Evolutionary conservation across 2,329 filamentous ascomycete species (phyloP).

Genomic region (Bipolaris cookei): DNA sequence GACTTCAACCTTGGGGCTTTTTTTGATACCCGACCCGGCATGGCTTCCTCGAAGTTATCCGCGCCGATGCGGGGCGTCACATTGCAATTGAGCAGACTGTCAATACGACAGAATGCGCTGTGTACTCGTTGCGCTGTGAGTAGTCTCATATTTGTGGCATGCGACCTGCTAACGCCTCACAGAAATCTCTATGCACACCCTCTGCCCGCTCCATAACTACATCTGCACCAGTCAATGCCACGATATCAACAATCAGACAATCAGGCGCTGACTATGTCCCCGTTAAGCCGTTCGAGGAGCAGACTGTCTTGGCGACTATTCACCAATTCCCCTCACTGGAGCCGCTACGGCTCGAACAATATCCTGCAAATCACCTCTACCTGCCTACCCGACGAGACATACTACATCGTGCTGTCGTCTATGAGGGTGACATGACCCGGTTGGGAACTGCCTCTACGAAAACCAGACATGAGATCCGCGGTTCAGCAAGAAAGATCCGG

Average conservation of each 20-base stretch:
- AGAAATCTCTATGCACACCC: slow-evolving; percentile 36
- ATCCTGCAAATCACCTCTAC: slow-evolving; percentile 80
- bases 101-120: slow-evolving; percentile 38
- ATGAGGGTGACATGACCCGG: slow-evolving; percentile 87
- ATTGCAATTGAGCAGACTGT: slow-evolving; percentile 38
- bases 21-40: slow-evolving; percentile 37
- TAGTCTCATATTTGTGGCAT: slow-evolving; percentile 47
- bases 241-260: slow-evolving; percentile 52
- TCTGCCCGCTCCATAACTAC: slow-evolving; percentile 43
- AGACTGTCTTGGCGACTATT: slow-evolving; percentile 79
- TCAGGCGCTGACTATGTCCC: slow-evolving; percentile 49
- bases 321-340: slow-evolving; percentile 91
- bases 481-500: slow-evolving; percentile 79
- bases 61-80: slow-evolving; percentile 47
- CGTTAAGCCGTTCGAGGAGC: slow-evolving; percentile 37
- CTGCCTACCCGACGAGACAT: slow-evolving; percentile 89
- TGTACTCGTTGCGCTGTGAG: slow-evolving; percentile 59
- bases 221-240: slow-evolving; percentile 64
- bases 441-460: slow-evolving; percentile 70
- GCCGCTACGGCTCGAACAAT: slow-evolving; percentile 77
- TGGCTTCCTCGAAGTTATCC: slow-evolving; percentile 51
- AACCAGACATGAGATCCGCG: slow-evolving; percentile 75
- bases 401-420: slow-evolving; percentile 88
- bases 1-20: slow-evolving; percentile 17
- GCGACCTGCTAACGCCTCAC: slow-evolving; percentile 37